phyloP scores from a whole-genome alignment of 1,284 basidiomycete genomes.

The Schizophyllum commune region DNA sequence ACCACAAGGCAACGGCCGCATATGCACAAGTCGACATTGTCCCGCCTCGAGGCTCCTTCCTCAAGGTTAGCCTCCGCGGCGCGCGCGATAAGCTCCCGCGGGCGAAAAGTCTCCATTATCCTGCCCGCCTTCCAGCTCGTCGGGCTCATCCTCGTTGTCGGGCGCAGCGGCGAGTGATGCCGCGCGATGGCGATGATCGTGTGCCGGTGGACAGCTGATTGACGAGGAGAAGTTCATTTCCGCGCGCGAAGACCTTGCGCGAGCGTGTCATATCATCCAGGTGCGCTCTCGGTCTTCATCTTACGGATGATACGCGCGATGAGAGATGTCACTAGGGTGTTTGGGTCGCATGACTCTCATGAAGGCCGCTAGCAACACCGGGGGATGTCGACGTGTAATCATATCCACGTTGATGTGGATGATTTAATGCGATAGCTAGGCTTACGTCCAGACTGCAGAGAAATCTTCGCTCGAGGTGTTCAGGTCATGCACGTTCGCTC shows the following conservation, averaged over 20 bases:
- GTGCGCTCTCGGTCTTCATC: background rate
- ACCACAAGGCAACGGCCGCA: background rate
- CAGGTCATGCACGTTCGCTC: background rate
- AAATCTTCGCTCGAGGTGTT: background rate
- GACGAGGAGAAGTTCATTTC: background rate
- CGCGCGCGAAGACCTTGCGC: background rate
- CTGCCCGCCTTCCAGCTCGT: no score
- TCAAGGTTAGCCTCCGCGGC: background rate
- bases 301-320: background rate
- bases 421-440: background rate
- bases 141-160: background rate
- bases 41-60: background rate
- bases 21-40: background rate
- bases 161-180: background rate
- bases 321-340: background rate
- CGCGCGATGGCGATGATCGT: background rate
- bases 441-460: background rate
- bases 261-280: background rate
- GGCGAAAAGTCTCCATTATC: background rate
- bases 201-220: background rate
- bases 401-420: background rate
- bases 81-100: background rate
- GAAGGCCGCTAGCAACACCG: background rate
- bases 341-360: background rate
- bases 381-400: background rate